Base-by-base conservation (phyloP, 208 protist genomes). In the Acanthamoeba polyphaga region DNA sequence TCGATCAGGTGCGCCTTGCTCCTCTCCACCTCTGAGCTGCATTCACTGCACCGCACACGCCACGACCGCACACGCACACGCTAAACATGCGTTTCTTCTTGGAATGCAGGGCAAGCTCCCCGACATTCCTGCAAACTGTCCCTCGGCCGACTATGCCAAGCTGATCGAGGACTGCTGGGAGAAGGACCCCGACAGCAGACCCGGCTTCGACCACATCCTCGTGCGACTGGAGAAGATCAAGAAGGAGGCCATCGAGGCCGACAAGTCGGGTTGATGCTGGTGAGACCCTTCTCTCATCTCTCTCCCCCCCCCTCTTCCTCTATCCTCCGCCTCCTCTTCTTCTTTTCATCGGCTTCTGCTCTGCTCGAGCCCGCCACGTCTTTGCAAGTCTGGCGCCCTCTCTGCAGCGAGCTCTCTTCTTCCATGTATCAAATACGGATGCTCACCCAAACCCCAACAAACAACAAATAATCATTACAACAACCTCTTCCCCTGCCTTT, bases 101-200 rank as follows among this genome's bases (percentile, higher is more conserved):
- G 29, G 3, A 78, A 32, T 27, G 27, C 34, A 88, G 80, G 80
- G 80, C 46, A 88, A 88, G 80, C 80, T 88, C 4, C 87, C 87
- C 13, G 87, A 92, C 43, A 92, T 92, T 24, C 87, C 87, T 13
- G 10, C 29, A 15, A 53, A 51, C 43, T 92, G 87, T 27, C 87
- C 80, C 17, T 88, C 87, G 87, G 62, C 53, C 17, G 87, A 92
- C 87, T 92, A 92, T 43, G 87, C 87, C 8, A 92, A 92, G 62
- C 60, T 92, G 62, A 92, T 92, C 34, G 43, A 74, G 62, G 87
- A 92, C 64, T 92, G 87, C 64, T 92, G 87, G 87, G 87, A 92
- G 87, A 92, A 92, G 87, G 87, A 92, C 19, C 87, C 87, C 60
- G 64, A 92, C 24, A 8, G n/a, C 17, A 68, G 87, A 34, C 87